phyloP scores from a whole-genome alignment of 192 early-diverging fungal species.

The Coemansia sp. region DNA sequence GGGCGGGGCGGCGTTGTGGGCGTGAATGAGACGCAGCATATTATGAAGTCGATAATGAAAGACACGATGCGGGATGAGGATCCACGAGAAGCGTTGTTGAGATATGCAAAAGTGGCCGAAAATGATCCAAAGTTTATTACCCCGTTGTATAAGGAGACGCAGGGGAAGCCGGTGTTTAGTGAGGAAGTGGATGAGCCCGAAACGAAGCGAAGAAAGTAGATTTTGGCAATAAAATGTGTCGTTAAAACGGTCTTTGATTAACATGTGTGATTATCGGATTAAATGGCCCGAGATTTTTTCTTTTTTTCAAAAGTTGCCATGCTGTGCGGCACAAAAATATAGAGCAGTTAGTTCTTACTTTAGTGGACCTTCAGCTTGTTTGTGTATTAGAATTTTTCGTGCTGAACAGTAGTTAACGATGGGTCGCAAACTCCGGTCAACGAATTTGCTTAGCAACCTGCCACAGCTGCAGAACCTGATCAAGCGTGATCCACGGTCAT shows the following conservation, averaged over 20 bases:
- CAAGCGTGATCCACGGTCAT: slow-evolving; percentile 90
- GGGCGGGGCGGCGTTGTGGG: slow-evolving; percentile 87
- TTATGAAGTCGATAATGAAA: slow-evolving; percentile 76
- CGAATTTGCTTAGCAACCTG: slow-evolving; percentile 65
- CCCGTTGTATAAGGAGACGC: slow-evolving; percentile 75
- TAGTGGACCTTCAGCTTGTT: too few species aligned
- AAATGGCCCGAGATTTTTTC: slow-evolving; percentile 4
- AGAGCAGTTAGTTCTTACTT: too few species aligned
- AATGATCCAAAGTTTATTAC: slow-evolving; percentile 84
- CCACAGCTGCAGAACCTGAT: slow-evolving; percentile 98
- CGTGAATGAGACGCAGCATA: slow-evolving; percentile 77
- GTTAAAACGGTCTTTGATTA: slow-evolving; percentile 20
- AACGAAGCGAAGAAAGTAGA: slow-evolving; percentile 48
- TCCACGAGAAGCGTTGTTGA: slow-evolving; percentile 88
- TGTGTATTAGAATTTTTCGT: too few species aligned
- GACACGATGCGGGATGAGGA: slow-evolving; percentile 82
- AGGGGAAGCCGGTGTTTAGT: slow-evolving; percentile 70
- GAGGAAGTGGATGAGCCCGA: slow-evolving; percentile 33
- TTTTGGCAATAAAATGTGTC: too few species aligned
- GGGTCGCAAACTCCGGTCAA: slow-evolving; percentile 40
- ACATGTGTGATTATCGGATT: neutral
- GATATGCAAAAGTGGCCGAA: slow-evolving; percentile 77
- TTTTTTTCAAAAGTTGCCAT: neutral
- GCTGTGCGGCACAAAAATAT: too few species aligned
- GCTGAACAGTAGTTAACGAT: slow-evolving; percentile 7